Evolutionary conservation across 2,329 filamentous ascomycete genomes (phyloP).

Genomic region (Raffaelea albimanens): DNA sequence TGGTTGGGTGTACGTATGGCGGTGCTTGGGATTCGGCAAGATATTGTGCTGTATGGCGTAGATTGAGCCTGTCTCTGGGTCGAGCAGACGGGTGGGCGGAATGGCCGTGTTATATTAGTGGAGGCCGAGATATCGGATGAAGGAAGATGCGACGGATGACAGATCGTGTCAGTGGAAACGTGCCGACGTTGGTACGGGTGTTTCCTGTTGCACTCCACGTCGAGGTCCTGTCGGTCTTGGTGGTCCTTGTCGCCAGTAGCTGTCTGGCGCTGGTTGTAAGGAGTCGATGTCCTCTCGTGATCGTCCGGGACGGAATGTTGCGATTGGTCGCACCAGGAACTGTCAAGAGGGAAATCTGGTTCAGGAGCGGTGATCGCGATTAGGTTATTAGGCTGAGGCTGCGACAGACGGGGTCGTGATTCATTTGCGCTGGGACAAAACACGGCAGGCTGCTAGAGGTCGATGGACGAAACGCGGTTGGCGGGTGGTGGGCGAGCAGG

Average conservation of each 20-base stretch:
- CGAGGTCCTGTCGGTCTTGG: too few relatives aligned
- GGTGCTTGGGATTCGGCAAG: background rate
- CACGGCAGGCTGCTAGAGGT: background rate
- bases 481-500: background rate
- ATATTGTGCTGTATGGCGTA: too few relatives aligned
- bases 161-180: too few relatives aligned
- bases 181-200: too few relatives aligned
- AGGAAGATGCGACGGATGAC: too few relatives aligned
- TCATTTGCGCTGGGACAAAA: slow-evolving; percentile 1
- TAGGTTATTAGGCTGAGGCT: slow-evolving; percentile 3
- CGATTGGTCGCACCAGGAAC: background rate
- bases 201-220: too few relatives aligned
- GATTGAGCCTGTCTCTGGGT: too few relatives aligned
- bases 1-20: background rate
- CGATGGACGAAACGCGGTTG: background rate
- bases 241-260: too few relatives aligned
- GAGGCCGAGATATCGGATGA: too few relatives aligned
- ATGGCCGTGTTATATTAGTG: too few relatives aligned
- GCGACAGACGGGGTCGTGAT: background rate
- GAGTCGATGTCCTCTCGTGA: background rate
- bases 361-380: background rate
- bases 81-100: too few relatives aligned
- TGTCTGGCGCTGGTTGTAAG: too few relatives aligned
- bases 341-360: background rate
- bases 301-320: slow-evolving; percentile 2